These are phyloP conservation scores for Fusarium austroafricanum DNA, from an alignment of 2,329 filamentous ascomycete species.

Conservation along the genomic window DNA sequence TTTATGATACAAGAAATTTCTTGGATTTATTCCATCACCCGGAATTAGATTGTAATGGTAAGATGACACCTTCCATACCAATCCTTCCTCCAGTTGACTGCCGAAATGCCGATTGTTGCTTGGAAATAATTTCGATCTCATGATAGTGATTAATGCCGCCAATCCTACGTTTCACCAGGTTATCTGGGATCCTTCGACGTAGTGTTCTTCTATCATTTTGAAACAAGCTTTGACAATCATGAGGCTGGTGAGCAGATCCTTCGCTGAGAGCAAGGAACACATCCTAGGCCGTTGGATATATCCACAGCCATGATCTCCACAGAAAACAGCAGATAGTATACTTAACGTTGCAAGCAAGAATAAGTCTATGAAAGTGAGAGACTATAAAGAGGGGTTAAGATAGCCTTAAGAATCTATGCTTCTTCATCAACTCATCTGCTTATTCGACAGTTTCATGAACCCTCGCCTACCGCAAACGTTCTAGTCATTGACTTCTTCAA, in stretches of 20 bases:
- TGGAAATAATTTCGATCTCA: not conserved
- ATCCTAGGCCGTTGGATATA: not conserved
- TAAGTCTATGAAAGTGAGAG: no score
- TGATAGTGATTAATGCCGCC: not conserved
- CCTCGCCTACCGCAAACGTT: no score
- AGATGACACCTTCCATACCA: no score
- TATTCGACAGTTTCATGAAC: no score
- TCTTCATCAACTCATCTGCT: no score
- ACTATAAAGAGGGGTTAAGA: no score
- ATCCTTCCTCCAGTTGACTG: no score
- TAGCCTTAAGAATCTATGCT: not conserved
- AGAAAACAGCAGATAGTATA: not conserved
- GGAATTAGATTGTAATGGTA: no score
- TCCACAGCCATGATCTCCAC: not conserved
- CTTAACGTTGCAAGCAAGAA: no score
- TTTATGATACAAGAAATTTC: no score
- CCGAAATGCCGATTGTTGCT: not conserved
- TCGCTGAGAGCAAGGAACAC: not conserved
- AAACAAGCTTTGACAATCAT: not conserved
- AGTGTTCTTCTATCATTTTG: not conserved
- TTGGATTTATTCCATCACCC: no score
- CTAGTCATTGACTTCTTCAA: no score
- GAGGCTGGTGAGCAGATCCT: not conserved
- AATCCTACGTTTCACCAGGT: constrained; percentile 5
- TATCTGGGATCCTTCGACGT: not conserved